A percentile compares a stretch with the other conserved stretches of the same genome.
phyloP scores from a whole-genome alignment of 108 stramenopile species.

The Craspedostauros australis region DNA sequence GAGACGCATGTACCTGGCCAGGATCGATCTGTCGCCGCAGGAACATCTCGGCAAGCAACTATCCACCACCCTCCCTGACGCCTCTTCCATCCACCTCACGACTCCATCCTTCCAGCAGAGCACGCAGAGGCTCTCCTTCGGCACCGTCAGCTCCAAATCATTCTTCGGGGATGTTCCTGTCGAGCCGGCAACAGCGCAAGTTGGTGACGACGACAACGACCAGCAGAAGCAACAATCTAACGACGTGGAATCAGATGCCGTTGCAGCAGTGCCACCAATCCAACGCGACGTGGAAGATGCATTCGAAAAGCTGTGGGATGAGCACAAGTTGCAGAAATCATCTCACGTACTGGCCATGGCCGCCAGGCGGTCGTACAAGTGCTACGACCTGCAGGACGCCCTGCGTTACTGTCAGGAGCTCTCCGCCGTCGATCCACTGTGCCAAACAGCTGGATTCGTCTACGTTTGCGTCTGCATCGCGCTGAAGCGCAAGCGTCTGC shows the following conservation, averaged over 20 bases:
- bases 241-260: not conserved
- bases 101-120: slow-evolving; percentile 6
- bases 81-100: slow-evolving; percentile 22
- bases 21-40: slow-evolving; percentile 4
- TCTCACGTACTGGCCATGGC: slow-evolving; percentile 70
- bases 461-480: slow-evolving; percentile 78
- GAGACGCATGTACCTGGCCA: no score
- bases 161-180: not conserved
- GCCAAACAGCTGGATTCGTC: slow-evolving; percentile 33
- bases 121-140: no score
- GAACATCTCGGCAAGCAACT: no score
- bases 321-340: slow-evolving; percentile 50
- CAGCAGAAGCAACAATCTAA: not conserved
- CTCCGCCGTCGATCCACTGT: slow-evolving; percentile 63
- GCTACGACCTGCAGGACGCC: slow-evolving; percentile 48
- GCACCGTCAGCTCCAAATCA: no score
- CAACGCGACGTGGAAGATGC: slow-evolving; percentile 45
- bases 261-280: not conserved
- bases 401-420: slow-evolving; percentile 59
- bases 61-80: no score
- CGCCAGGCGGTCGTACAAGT: slow-evolving; percentile 63
- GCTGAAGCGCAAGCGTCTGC: slow-evolving; percentile 69
- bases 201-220: not conserved
- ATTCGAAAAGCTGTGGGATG: slow-evolving; percentile 48
- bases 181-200: not conserved